Evolutionary conservation across 140 eudicot species (phyloP).

Genomic region (Stevia rebaudiana): DNA sequence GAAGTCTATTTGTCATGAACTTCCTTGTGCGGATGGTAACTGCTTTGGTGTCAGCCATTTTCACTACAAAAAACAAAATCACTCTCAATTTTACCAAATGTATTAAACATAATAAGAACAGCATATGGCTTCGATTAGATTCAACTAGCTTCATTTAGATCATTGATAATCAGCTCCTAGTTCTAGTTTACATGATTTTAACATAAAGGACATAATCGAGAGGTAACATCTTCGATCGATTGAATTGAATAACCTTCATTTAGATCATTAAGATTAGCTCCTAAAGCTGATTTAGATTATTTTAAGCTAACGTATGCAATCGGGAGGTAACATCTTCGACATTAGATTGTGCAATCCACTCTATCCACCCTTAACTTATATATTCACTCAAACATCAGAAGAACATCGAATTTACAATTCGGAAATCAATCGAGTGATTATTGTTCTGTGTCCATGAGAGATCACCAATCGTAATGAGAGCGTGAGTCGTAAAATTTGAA

Average conservation of each 20-base stretch:
- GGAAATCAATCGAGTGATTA: not conserved
- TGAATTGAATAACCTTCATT: not conserved
- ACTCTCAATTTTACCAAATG: not conserved
- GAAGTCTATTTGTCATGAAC: slow-evolving; percentile 49
- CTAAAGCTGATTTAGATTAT: not conserved
- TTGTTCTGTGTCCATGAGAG: not conserved
- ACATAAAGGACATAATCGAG: not conserved
- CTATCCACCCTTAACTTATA: not conserved
- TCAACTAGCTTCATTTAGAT: not conserved
- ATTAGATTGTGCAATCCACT: not conserved
- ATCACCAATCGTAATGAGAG: not conserved
- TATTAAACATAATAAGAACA: not conserved
- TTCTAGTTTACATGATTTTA: not conserved
- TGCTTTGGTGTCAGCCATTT: slow-evolving; percentile 36
- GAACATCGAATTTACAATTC: not conserved
- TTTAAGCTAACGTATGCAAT: not conserved
- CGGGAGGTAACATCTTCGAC: not conserved
- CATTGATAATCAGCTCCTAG: not conserved
- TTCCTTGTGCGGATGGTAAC: slow-evolving; percentile 43
- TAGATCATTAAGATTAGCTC: not conserved
- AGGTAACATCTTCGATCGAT: not conserved
- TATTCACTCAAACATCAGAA: not conserved
- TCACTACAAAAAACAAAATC: slow-evolving; percentile 3
- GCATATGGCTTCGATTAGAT: not conserved
- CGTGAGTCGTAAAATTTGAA: not conserved